A percentile compares a stretch with the other conserved stretches of the same genome.
Conservation (phyloP, 352 stramenopile species). For the Pythium sp. region DNA sequence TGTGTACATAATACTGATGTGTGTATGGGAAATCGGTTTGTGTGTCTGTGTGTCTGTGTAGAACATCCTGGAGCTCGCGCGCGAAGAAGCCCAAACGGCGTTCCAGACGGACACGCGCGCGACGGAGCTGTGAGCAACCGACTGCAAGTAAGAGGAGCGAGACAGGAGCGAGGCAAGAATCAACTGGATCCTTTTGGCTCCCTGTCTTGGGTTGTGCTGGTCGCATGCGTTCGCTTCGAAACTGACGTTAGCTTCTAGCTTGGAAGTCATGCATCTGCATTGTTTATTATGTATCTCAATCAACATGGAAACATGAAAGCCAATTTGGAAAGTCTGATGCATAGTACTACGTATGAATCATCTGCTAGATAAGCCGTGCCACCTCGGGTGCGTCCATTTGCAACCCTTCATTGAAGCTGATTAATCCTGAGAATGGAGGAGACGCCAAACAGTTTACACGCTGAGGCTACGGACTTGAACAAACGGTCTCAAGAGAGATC, state of each 20-base stretch:
- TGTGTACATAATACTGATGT: background rate
- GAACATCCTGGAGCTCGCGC: constrained; percentile 43
- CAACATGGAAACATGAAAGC: no score
- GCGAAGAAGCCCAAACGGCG: constrained; percentile 31
- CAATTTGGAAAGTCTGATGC: no score
- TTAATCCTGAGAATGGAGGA: background rate
- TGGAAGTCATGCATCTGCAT: no score
- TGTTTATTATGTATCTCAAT: no score
- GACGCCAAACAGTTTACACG: background rate
- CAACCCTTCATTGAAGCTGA: background rate
- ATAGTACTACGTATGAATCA: background rate
- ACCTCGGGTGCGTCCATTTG: background rate
- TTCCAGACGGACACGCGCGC: constrained; percentile 24
- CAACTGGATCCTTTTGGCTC: no score
- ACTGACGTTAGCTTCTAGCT: no score
- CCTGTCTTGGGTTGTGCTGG: no score
- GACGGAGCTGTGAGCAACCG: constrained; percentile 24
- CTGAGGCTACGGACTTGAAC: background rate
- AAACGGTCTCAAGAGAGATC: background rate
- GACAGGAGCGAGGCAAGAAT: background rate
- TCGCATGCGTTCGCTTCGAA: no score
- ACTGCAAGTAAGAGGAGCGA: background rate
- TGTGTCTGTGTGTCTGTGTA: constrained; percentile 17
- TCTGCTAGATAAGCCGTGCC: background rate
- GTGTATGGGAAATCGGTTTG: background rate